Conservation (phyloP, 2,329 filamentous ascomycete species). For the Beauveria australis region DNA sequence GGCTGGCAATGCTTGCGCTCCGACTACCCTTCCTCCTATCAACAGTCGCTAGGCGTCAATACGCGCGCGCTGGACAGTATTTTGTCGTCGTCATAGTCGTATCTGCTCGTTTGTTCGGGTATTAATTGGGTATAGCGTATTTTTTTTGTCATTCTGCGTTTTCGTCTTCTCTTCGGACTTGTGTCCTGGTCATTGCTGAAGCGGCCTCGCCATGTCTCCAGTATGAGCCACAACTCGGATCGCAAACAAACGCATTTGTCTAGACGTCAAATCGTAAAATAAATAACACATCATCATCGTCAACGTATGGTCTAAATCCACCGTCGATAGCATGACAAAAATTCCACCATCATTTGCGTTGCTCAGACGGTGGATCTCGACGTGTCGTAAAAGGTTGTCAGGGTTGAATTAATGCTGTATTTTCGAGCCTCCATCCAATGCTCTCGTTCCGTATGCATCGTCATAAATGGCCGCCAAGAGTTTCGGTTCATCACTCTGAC, state of each 20-base stretch:
- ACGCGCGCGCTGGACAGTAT: conserved; percentile 4
- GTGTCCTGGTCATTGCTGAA: conserved; percentile 9
- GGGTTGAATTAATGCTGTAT: conserved; percentile 31
- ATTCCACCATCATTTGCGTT: not conserved
- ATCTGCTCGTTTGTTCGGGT: conserved; percentile 27
- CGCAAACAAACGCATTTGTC: conserved; percentile 21
- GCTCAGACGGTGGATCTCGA: conserved; percentile 21
- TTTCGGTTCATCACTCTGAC: not conserved
- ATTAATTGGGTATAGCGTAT: conserved; percentile 32
- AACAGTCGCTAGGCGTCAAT: conserved; percentile 9
- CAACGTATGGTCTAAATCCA: conserved; percentile 29
- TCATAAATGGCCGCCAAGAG: conserved; percentile 24
- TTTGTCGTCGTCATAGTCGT: conserved; percentile 25
- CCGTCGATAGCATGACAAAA: not conserved
- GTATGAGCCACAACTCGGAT: not conserved
- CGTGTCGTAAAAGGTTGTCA: conserved; percentile 31
- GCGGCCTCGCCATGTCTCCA: not conserved
- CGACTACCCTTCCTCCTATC: conserved; percentile 17
- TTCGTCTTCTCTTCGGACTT: conserved; percentile 5
- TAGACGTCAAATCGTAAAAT: conserved; percentile 40
- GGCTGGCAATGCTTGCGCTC: conserved; percentile 11
- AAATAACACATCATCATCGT: conserved; percentile 32
- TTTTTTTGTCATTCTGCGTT: conserved; percentile 11
- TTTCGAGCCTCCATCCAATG: conserved; percentile 28
- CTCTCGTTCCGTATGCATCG: conserved; percentile 30